phyloP scores from a whole-genome alignment of 805 yeast genomes.

The Cyberlindnera xishuangbannaensis region DNA sequence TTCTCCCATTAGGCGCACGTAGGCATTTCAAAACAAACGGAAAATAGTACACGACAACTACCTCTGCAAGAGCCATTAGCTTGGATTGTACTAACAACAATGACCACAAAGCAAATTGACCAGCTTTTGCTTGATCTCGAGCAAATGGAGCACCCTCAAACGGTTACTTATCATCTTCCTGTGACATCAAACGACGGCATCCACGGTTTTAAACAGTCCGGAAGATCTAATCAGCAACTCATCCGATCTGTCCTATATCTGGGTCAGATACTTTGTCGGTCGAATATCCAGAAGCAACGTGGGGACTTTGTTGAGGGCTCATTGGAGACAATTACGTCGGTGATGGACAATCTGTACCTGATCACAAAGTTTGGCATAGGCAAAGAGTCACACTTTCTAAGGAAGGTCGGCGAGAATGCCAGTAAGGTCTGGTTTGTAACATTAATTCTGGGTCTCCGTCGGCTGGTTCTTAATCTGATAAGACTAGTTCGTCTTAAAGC shows the following conservation, averaged over 20 bases:
- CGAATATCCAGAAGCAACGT: background rate
- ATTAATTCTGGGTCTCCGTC: slow-evolving; percentile 10
- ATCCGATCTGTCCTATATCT: slow-evolving; percentile 14
- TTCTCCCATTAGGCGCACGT: no score
- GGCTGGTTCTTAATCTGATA: slow-evolving; percentile 4
- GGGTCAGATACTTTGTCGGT: slow-evolving; percentile 10
- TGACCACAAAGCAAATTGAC: no score
- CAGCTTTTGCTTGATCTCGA: no score
- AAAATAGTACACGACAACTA: no score
- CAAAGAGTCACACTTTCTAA: slow-evolving; percentile 3
- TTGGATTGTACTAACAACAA: no score
- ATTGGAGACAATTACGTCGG: slow-evolving; percentile 16
- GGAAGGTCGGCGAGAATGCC: slow-evolving; percentile 4
- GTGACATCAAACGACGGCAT: no score
- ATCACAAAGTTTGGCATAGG: slow-evolving; percentile 15
- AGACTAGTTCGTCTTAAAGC: slow-evolving; percentile 7
- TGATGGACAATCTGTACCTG: slow-evolving; percentile 18
- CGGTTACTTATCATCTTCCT: no score
- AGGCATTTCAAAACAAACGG: no score
- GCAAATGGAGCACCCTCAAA: no score
- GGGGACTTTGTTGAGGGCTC: slow-evolving; percentile 13
- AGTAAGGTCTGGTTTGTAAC: slow-evolving; percentile 20
- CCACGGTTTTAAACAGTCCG: no score
- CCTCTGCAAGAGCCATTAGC: no score
- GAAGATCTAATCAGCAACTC: slow-evolving; percentile 14